These are phyloP conservation scores for Ganoderma meredithae DNA, from an alignment of 1,284 basidiomycete genomes.

Conservation along the genomic window DNA sequence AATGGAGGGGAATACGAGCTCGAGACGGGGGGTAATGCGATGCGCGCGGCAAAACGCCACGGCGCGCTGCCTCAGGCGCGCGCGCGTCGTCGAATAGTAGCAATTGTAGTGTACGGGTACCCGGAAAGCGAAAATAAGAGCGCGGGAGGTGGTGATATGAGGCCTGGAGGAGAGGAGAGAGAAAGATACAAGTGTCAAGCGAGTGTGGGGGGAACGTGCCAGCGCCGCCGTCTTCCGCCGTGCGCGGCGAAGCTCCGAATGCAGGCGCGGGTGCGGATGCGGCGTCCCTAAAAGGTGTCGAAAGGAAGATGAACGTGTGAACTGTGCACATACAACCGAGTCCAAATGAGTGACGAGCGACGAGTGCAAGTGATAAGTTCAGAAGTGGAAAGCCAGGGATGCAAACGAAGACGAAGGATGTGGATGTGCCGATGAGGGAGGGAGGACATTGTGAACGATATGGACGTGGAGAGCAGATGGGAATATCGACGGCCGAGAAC, in stretches of 20 bases:
- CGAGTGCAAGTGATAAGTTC: slow-evolving; percentile 33
- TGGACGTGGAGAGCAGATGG: slow-evolving; percentile 7
- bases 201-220: slow-evolving; percentile 30
- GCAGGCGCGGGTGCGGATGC: slow-evolving; percentile 23
- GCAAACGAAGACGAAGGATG: slow-evolving; percentile 19
- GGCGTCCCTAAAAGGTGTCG: slow-evolving; percentile 19
- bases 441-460: slow-evolving; percentile 5
- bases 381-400: slow-evolving; percentile 20
- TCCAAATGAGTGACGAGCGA: slow-evolving; percentile 33
- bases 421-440: slow-evolving; percentile 16
- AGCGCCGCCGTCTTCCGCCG: slow-evolving; percentile 20
- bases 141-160: slow-evolving; percentile 6
- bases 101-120: slow-evolving; percentile 34
- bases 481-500: slow-evolving; percentile 8
- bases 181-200: slow-evolving; percentile 15
- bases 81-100: slow-evolving; percentile 31
- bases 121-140: slow-evolving; percentile 25
- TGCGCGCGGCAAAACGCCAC: slow-evolving; percentile 34
- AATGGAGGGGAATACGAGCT: slow-evolving; percentile 6
- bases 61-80: slow-evolving; percentile 28
- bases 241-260: slow-evolving; percentile 18
- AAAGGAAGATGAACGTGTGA: slow-evolving; percentile 22
- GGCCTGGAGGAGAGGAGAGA: neutral
- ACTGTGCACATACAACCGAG: slow-evolving; percentile 17
- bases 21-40: slow-evolving; percentile 22